phyloP scores from a whole-genome alignment of 192 early-diverging fungal genomes.

The Bifiguratus adelaidae region DNA sequence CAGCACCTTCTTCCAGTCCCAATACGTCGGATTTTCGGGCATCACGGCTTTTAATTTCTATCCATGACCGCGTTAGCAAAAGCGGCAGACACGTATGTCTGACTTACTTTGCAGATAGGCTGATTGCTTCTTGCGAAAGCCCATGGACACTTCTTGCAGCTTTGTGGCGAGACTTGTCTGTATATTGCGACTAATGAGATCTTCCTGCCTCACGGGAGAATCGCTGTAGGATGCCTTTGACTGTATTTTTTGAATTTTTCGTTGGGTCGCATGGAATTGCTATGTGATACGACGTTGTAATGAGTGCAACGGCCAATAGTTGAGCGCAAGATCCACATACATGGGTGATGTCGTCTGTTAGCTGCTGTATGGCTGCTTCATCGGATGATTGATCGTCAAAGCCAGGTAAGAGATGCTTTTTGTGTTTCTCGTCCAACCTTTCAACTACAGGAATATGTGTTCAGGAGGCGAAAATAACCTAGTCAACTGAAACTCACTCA shows the following conservation, averaged over 20 bases:
- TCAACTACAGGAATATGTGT: slow-evolving; percentile 31
- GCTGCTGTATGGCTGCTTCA: slow-evolving; percentile 68
- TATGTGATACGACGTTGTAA: slow-evolving; percentile 7
- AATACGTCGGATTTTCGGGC: slow-evolving; percentile 20
- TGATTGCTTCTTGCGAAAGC: slow-evolving; percentile 85
- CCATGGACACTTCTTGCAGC: slow-evolving; percentile 73
- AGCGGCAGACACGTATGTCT: background rate
- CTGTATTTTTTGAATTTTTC: slow-evolving; percentile 66
- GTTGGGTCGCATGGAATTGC: slow-evolving; percentile 77
- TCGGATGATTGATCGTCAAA: slow-evolving; percentile 82
- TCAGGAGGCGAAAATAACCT: slow-evolving; percentile 1
- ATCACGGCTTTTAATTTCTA: slow-evolving; percentile 27
- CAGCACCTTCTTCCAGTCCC: slow-evolving; percentile 15
- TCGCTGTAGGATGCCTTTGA: slow-evolving; percentile 23
- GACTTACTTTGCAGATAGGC: slow-evolving; percentile 73
- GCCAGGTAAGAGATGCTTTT: slow-evolving; percentile 82
- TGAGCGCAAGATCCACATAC: slow-evolving; percentile 27
- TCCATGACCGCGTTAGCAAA: slow-evolving; percentile 11
- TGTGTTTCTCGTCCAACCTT: slow-evolving; percentile 72
- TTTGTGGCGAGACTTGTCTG: slow-evolving; percentile 81
- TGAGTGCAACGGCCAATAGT: background rate
- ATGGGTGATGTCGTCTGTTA: slow-evolving; percentile 78
- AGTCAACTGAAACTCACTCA: slow-evolving; percentile 28
- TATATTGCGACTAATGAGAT: slow-evolving; percentile 70
- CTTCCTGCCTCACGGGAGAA: slow-evolving; percentile 44